These are phyloP conservation scores for Henckelia pumila DNA, from an alignment of 257 asterid genomes.

Conservation along the genomic window DNA sequence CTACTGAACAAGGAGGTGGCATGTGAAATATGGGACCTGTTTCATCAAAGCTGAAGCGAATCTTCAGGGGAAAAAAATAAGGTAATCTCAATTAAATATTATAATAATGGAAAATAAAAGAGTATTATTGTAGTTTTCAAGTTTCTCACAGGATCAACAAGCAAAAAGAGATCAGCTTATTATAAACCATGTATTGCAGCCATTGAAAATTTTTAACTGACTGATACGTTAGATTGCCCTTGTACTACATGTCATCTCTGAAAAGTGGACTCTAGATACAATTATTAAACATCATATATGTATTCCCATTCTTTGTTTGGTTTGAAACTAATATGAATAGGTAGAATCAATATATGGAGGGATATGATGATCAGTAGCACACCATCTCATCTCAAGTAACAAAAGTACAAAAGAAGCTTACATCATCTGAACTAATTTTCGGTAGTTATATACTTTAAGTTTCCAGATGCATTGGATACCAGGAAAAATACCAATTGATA, in stretches of 20 bases:
- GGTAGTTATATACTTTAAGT: not conserved
- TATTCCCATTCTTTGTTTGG: not conserved
- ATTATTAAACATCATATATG: not conserved
- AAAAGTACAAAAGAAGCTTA: not conserved
- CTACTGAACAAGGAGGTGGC: constrained; percentile 92
- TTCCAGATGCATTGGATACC: not conserved
- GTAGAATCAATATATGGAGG: not conserved
- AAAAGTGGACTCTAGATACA: not conserved
- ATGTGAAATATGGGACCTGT: constrained; percentile 66
- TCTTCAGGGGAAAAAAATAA: constrained; percentile 43
- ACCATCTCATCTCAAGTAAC: not conserved
- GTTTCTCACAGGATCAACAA: constrained; percentile 2
- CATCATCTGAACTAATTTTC: no score
- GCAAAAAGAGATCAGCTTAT: not conserved
- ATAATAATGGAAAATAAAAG: constrained; percentile 2
- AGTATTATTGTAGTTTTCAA: constrained; percentile 1
- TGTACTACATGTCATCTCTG: not conserved
- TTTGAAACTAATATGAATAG: not conserved
- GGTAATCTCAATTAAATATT: constrained; percentile 20
- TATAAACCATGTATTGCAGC: not conserved
- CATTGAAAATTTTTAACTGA: not conserved
- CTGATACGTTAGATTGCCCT: not conserved
- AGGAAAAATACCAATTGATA: not conserved
- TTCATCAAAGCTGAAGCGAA: constrained; percentile 66
- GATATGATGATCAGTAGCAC: not conserved